Evolutionary conservation across 495 filamentous ascomycete species (phyloP).

Genomic region (Neurospora africana): DNA sequence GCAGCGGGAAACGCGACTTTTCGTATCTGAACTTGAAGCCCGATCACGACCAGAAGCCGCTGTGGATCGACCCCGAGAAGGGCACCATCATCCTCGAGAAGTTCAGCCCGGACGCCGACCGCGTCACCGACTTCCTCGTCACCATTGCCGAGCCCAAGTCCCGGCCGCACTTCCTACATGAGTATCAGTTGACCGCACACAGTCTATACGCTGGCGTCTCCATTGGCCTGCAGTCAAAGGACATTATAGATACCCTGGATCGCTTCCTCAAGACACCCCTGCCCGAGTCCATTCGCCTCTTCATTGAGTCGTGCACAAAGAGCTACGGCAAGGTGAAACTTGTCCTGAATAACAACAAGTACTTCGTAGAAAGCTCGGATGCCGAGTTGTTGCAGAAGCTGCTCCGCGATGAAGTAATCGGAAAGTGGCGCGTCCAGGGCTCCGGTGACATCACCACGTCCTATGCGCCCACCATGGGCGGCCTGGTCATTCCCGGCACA

Average conservation of each 20-base stretch:
- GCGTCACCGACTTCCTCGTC: slow-evolving; percentile 89
- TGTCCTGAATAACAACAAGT: slow-evolving; percentile 86
- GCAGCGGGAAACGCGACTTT: slow-evolving; percentile 49
- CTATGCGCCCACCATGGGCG: slow-evolving; percentile 79
- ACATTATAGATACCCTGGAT: slow-evolving; percentile 84
- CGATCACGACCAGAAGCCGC: slow-evolving; percentile 76
- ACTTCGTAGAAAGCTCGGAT: slow-evolving; percentile 87
- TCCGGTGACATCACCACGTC: slow-evolving; percentile 64
- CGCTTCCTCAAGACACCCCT: slow-evolving; percentile 78
- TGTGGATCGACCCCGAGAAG: slow-evolving; percentile 82
- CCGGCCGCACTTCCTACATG: slow-evolving; percentile 77
- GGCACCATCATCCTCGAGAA: slow-evolving; percentile 91
- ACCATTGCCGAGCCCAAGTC: slow-evolving; percentile 91
- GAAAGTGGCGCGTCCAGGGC: slow-evolving; percentile 34
- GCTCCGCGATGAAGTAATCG: slow-evolving; percentile 47
- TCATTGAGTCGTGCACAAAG: slow-evolving; percentile 73
- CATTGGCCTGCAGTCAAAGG: slow-evolving; percentile 72
- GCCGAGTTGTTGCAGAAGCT: slow-evolving; percentile 74
- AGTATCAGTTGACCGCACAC: slow-evolving; percentile 84
- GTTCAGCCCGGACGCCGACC: slow-evolving; percentile 72
- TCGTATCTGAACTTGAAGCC: slow-evolving; percentile 70
- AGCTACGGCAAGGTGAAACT: slow-evolving; percentile 94
- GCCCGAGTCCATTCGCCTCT: slow-evolving; percentile 64
- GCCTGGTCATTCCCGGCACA: slow-evolving; percentile 87
- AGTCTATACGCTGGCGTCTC: slow-evolving; percentile 93